phyloP scores from a whole-genome alignment of 306 rosid species.

The Betula pendula region DNA sequence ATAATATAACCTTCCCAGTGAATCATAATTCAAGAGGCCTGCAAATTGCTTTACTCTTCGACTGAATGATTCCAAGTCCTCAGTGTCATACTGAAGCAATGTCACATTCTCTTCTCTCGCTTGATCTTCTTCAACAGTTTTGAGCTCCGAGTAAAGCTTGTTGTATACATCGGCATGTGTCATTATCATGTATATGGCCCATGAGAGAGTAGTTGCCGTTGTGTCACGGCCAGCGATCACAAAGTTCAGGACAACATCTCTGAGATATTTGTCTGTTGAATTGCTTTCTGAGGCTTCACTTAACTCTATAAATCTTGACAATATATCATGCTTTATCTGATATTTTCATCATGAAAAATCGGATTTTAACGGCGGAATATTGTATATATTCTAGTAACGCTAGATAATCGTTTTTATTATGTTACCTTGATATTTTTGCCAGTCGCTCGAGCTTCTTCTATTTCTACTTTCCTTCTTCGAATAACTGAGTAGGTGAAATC shows the following conservation, averaged over 20 bases:
- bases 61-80: constrained; percentile 56
- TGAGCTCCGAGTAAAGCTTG: constrained; percentile 72
- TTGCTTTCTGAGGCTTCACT: constrained; percentile 51
- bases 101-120: constrained; percentile 59
- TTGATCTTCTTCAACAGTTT: constrained; percentile 55
- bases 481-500: constrained; percentile 85
- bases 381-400: background rate
- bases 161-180: constrained; percentile 69
- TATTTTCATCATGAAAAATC: background rate
- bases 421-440: constrained; percentile 54
- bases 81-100: constrained; percentile 43
- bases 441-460: constrained; percentile 43
- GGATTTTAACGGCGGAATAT: background rate
- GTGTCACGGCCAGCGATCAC: constrained; percentile 99
- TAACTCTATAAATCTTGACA: constrained; percentile 83
- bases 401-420: background rate
- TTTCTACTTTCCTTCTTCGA: constrained; percentile 73
- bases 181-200: constrained; percentile 89
- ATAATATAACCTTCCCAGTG: constrained; percentile 62
- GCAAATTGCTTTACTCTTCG: constrained; percentile 63
- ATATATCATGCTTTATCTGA: constrained; percentile 83
- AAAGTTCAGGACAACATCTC: constrained; percentile 87
- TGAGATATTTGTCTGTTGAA: constrained; percentile 67
- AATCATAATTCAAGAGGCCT: constrained; percentile 59
- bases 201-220: constrained; percentile 88